Evolutionary conservation across 257 asterid species (phyloP), one percentile per base, ranked within the genome.

Genomic region (Solanum rostratum): DNA sequence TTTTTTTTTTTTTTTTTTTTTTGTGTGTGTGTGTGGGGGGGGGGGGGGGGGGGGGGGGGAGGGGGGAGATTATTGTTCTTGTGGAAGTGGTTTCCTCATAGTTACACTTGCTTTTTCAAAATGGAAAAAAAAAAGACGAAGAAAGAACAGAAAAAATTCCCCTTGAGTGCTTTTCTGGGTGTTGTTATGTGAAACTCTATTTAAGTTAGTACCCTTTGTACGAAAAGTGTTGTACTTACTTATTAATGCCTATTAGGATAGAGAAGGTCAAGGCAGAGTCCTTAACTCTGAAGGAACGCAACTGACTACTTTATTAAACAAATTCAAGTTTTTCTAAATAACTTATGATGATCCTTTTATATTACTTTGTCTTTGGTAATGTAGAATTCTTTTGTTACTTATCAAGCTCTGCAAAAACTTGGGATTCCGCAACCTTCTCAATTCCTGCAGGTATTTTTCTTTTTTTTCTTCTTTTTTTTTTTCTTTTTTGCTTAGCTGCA

Each of bases 371-470:
- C 85, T 83, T 85, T 85, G 49, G 84, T 82, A 65, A 71, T 89
- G 91, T 93, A 97, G 98, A 94, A 93, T 85, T 94, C 98, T 45
- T 94, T 90, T 88, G 90, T 95, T 84, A 92, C 94, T 90, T 97
- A 94, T 85, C 97, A 90, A 83, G 89, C 90, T 84, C 94, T 97
- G 55, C 92, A 91, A 84, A 97, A 93, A 88, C 99, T 97, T 86
- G 99, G 99, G 85, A 97, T 95, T 86, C 93, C 93, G 49, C 98
- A 97, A 82, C 97, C 98, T 81, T 78, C 89, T 86, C 98, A 95
- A 84, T 94, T 87, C 91, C 89, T 95, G 86, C 98, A 97, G 99
- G 99, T 96, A 92, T 84, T 85, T 86, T 82, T 22, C 39, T 80
- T 82, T 76, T 45, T 29, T 33, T 76, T 49, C 15, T 45, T 10